Percentiles rank a stretch among this genome's conserved stretches.
phyloP scores from a whole-genome alignment of 768 basidiomycete genomes.

The Lactifluus volemus region DNA sequence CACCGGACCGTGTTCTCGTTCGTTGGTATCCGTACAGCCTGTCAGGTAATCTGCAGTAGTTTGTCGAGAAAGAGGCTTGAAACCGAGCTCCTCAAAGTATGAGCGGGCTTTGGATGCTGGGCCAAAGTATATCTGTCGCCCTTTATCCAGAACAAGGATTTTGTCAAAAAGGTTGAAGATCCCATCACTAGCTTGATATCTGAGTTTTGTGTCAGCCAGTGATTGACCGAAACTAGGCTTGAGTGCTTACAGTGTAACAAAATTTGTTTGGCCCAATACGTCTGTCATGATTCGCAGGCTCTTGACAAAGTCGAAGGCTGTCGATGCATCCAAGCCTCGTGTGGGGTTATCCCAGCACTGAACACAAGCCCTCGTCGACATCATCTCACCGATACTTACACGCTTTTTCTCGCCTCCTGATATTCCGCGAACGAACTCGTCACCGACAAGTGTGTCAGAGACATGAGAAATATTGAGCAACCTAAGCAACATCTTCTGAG shows the following conservation, averaged over 20 bases:
- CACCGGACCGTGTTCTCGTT: conserved; percentile 64
- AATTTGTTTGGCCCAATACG: conserved; percentile 68
- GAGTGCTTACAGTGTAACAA: conserved; percentile 57
- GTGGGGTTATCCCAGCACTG: conserved; percentile 84
- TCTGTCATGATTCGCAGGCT: conserved; percentile 78
- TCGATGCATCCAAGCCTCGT: conserved; percentile 75
- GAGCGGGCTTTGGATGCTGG: conserved; percentile 59
- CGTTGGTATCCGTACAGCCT: conserved; percentile 72
- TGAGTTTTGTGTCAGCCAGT: conserved; percentile 8
- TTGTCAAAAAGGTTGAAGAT: conserved; percentile 81
- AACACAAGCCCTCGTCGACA: conserved; percentile 71
- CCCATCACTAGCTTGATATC: conserved; percentile 62
- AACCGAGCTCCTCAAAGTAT: conserved; percentile 74
- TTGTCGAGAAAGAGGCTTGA: conserved; percentile 67
- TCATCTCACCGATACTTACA: conserved; percentile 80
- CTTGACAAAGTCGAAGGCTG: conserved; percentile 79
- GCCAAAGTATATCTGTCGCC: conserved; percentile 77
- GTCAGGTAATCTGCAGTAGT: conserved; percentile 82
- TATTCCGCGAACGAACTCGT: conserved; percentile 78
- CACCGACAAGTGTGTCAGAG: conserved; percentile 67
- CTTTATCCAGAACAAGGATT: conserved; percentile 74
- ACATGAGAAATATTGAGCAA: conserved; percentile 87
- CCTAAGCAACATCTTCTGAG: conserved; percentile 54
- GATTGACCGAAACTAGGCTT: neutral
- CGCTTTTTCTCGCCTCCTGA: conserved; percentile 77